phyloP scores from a whole-genome alignment of 148 eudicot species.

The Heliamphora exappendiculata region DNA sequence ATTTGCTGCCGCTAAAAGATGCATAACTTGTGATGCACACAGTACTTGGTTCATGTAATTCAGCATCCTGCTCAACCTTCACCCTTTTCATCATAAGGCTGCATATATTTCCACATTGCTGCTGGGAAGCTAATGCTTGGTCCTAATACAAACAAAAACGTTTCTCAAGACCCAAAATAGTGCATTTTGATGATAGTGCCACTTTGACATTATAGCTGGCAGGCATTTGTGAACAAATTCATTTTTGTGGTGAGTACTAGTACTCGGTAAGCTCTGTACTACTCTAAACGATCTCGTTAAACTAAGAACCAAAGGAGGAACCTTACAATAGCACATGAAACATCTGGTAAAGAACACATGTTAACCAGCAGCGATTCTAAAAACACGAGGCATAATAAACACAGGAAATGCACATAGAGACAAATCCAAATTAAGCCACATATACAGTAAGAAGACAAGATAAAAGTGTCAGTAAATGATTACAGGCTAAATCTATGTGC shows the following conservation, averaged over 20 bases:
- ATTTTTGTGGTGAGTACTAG: background rate
- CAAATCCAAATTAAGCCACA: background rate
- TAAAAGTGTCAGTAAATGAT: background rate
- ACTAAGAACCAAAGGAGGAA: background rate
- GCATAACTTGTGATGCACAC: constrained; percentile 9
- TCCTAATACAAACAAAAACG: constrained; percentile 32
- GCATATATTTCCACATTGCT: constrained; percentile 15
- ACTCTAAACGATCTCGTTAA: background rate
- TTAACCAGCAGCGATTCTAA: background rate
- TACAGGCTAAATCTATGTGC: background rate
- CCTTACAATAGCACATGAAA: background rate
- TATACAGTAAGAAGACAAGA: background rate
- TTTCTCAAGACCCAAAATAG: constrained; percentile 14
- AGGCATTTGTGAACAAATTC: background rate
- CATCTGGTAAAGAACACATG: background rate
- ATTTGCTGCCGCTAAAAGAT: constrained; percentile 31
- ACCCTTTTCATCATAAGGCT: constrained; percentile 10
- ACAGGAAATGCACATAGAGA: background rate
- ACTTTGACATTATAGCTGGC: background rate
- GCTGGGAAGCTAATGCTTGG: constrained; percentile 19
- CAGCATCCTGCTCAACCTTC: constrained; percentile 23
- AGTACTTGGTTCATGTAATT: constrained; percentile 16
- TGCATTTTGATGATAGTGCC: background rate
- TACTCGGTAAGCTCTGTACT: background rate
- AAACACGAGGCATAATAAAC: background rate